Evolutionary conservation across 306 rosid species (phyloP), one percentile per base, ranked within the genome.

Genomic region (Pyrus pyrifolia): DNA sequence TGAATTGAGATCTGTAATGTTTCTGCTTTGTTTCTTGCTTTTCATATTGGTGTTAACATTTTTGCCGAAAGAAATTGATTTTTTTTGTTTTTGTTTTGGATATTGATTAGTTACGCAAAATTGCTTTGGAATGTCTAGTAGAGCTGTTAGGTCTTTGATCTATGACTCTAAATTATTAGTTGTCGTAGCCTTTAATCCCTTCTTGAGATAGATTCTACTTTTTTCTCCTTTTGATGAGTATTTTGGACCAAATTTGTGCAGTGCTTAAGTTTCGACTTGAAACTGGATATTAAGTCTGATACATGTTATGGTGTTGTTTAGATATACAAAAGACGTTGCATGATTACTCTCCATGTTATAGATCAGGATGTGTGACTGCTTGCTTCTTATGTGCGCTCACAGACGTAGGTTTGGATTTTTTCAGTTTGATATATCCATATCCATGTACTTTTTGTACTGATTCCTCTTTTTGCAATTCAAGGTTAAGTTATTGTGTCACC

Each of bases 401-500:
- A 58, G 6, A n/a, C 29, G 3, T 0, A 4, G 29, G 14, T 58
- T 7, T 21, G 29, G 13, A 58, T 58, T 9, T 58, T 57, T 11
- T 21, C 29, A 21, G 46, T 52, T 79, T 61, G 38, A 49, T 67
- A 30, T 49, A 10, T 45, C 55, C 6, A 30, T 49, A 10, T 45
- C 55, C 6, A 10, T 78, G 67, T 80, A n/a, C 14, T n/a, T 19
- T 18, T 33, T 10, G 67, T 81, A 86, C 82, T 75, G 49, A 33
- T 3, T 44, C 80, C 67, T 77, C 68, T 76, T 71, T 80, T 51
- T 42, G 38, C 29, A 77, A 79, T 61, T 88, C 44, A 73, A 95
- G 97, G 99, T 95, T 66, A 90, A 88, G 81, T 46, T 95, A 76
- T 84, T 90, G 40, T 95, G 99, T 85, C 93, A 86, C 86, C 78